phyloP scores from a whole-genome alignment of 2,329 filamentous ascomycete genomes.

The Cladosporium sp. region DNA sequence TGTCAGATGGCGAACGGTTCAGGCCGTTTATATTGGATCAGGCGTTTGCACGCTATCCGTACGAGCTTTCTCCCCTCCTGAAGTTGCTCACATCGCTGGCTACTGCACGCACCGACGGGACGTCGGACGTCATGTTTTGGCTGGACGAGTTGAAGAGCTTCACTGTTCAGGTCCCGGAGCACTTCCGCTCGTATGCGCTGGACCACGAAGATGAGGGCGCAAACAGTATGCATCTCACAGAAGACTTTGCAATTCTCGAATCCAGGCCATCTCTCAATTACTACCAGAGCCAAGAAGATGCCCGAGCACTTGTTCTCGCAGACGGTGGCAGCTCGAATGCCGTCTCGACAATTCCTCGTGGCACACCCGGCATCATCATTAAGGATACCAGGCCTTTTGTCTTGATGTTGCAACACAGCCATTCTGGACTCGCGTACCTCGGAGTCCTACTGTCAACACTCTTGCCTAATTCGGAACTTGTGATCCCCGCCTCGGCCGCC shows the following conservation, averaged over 20 bases:
- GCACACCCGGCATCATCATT: slow-evolving; percentile 68
- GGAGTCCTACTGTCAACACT: slow-evolving; percentile 71
- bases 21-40: slow-evolving; percentile 60
- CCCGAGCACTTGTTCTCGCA: slow-evolving; percentile 4
- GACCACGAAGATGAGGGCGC: slow-evolving; percentile 81
- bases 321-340: not conserved
- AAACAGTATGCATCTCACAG: slow-evolving; percentile 68
- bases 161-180: slow-evolving; percentile 69
- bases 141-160: slow-evolving; percentile 68
- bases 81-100: slow-evolving; percentile 25
- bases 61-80: slow-evolving; percentile 76
- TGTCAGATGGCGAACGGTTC: slow-evolving; percentile 47
- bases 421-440: slow-evolving; percentile 75
- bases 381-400: slow-evolving; percentile 74
- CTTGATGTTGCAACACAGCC: slow-evolving; percentile 67
- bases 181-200: slow-evolving; percentile 71
- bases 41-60: slow-evolving; percentile 75
- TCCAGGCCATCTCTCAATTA: not conserved
- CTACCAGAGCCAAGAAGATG: not conserved
- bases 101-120: slow-evolving; percentile 12
- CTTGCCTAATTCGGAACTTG: slow-evolving; percentile 45
- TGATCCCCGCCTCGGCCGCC: slow-evolving; percentile 11
- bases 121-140: slow-evolving; percentile 49
- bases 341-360: slow-evolving; percentile 61
- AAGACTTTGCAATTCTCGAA: slow-evolving; percentile 61